phyloP scores from a whole-genome alignment of 768 basidiomycete species.

The Lactifluus pinguis region DNA sequence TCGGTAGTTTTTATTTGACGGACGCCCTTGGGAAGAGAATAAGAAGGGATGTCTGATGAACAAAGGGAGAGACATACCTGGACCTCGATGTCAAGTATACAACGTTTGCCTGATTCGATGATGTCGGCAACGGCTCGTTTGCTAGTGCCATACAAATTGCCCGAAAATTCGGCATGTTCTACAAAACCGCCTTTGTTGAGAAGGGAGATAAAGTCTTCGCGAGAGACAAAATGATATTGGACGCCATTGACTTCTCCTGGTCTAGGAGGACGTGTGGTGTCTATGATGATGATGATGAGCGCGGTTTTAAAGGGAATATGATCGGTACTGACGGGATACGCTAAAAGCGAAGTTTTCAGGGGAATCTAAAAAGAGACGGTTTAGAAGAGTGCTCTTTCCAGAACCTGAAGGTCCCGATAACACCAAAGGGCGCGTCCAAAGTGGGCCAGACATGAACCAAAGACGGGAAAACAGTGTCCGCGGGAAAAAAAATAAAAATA shows the following conservation, averaged over 20 bases:
- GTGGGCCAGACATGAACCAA: constrained; percentile 24
- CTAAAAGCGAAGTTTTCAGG: constrained; percentile 88
- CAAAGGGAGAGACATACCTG: constrained; percentile 48
- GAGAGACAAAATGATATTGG: constrained; percentile 79
- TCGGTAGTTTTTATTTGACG: constrained; percentile 80
- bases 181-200: constrained; percentile 72
- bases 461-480: neutral
- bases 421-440: constrained; percentile 67
- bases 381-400: constrained; percentile 87
- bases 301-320: neutral
- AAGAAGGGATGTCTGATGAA: constrained; percentile 3
- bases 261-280: constrained; percentile 83
- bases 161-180: constrained; percentile 89
- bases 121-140: constrained; percentile 67
- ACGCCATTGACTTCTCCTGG: constrained; percentile 74
- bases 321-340: constrained; percentile 61
- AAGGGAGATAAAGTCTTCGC: constrained; percentile 62
- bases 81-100: constrained; percentile 92
- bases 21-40: constrained; percentile 55
- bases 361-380: constrained; percentile 67
- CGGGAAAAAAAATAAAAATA: too few relatives aligned
- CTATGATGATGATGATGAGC: constrained; percentile 31
- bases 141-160: constrained; percentile 91
- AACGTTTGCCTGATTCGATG: constrained; percentile 59
- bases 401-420: constrained; percentile 90